Conservation (phyloP, 78 protist genomes). For the Isochrysis galbana region DNA sequence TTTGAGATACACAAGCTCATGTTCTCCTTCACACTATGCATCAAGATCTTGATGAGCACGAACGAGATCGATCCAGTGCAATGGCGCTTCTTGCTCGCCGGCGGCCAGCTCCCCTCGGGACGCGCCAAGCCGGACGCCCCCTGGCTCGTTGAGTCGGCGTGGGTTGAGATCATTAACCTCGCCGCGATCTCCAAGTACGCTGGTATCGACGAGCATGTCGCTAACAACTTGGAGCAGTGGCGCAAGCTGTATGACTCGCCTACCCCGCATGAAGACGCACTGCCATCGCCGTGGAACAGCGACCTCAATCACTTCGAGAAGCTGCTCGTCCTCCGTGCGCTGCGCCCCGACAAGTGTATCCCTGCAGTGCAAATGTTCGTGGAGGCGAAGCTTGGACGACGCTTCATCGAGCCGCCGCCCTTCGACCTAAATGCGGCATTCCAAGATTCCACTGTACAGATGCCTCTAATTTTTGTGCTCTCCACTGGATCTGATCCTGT, state of each 20-base stretch:
- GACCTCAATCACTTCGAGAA: conserved; percentile 21
- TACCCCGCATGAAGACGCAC: conserved; percentile 30
- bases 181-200: conserved; percentile 45
- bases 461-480: conserved; percentile 87
- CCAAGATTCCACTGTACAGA: conserved; percentile 52
- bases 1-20: conserved; percentile 66
- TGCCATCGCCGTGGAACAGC: conserved; percentile 44
- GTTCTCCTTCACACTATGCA: conserved; percentile 62
- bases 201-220: conserved; percentile 43
- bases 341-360: conserved; percentile 75
- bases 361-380: conserved; percentile 62
- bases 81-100: conserved; percentile 75
- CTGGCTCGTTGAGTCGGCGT: conserved; percentile 70
- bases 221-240: conserved; percentile 20
- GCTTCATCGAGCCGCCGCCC: conserved; percentile 80
- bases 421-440: conserved; percentile 67
- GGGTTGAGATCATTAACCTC: conserved; percentile 73
- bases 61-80: conserved; percentile 32
- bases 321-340: conserved; percentile 52
- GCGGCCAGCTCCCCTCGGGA: conserved; percentile 30
- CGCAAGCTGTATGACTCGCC: conserved; percentile 45
- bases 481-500: conserved; percentile 92
- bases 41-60: conserved; percentile 45
- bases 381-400: conserved; percentile 35
- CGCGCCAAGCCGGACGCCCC: conserved; percentile 56